phyloP scores from a whole-genome alignment of 805 yeast species.

The Cyberlindnera saturnus region DNA sequence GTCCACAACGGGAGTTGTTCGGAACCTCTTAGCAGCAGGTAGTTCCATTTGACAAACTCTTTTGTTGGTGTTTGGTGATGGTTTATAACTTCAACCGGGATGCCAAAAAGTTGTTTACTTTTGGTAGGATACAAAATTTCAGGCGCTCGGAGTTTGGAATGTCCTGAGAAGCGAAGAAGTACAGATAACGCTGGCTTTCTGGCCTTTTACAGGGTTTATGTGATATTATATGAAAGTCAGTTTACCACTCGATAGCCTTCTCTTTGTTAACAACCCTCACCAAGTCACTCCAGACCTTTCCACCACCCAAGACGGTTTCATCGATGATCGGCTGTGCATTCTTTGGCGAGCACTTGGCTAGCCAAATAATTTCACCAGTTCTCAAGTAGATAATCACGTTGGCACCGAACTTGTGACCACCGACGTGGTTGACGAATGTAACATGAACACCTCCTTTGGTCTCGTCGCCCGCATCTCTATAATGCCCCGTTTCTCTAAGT shows the following conservation, averaged over 20 bases:
- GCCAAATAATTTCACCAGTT: slow-evolving; percentile 76
- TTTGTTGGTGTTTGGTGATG: too few relatives aligned
- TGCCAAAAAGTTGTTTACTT: background rate
- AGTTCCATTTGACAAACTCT: background rate
- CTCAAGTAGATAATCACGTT: slow-evolving; percentile 73
- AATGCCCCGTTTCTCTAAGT: slow-evolving; percentile 62
- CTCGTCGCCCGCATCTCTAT: slow-evolving; percentile 71
- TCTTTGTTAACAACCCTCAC: slow-evolving; percentile 56
- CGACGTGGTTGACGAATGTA: slow-evolving; percentile 76
- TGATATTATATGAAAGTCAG: background rate
- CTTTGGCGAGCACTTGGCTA: slow-evolving; percentile 77
- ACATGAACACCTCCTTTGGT: slow-evolving; percentile 73
- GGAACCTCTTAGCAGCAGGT: slow-evolving; percentile 8
- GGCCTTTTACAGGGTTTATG: background rate
- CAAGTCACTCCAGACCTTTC: slow-evolving; percentile 64
- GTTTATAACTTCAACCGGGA: too few relatives aligned
- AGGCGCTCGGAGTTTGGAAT: too few relatives aligned
- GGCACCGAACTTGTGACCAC: slow-evolving; percentile 94
- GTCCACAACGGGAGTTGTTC: slow-evolving; percentile 11
- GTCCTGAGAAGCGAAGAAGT: too few relatives aligned
- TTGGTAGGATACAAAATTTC: slow-evolving; percentile 1
- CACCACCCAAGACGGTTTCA: slow-evolving; percentile 61
- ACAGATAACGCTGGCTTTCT: too few relatives aligned
- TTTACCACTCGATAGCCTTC: slow-evolving; percentile 47
- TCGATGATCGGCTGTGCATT: slow-evolving; percentile 71